Evolutionary conservation across 306 rosid genomes (phyloP), one percentile per base, ranked within the genome.

Genomic region (Vigna angularis): DNA sequence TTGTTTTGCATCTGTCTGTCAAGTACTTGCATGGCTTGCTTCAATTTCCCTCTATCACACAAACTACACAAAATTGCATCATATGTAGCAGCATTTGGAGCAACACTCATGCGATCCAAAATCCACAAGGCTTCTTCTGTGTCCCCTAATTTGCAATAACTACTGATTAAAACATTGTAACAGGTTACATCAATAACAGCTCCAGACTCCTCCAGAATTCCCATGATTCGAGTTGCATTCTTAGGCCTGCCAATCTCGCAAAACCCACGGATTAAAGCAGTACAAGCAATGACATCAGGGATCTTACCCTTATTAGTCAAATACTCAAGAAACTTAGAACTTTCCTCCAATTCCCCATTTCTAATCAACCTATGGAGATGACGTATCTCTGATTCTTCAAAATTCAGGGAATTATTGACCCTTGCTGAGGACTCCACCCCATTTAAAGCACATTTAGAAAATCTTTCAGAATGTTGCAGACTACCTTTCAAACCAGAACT

Each of bases 21-120:
- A 65, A 90, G 92, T 80, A 92, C 93, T 75, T 84, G 87, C 97
- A 90, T 90, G 0, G 93, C 97, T 73, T 92, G 87, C 84, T 83
- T 83, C 90, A 92, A 56, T 66, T 86, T 87, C 78, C 95, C 90
- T 75, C 83, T 77, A 57, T 84, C 93, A 86, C 97, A 92, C 65
- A 90, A 86, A 32, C 87, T 74, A 8, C 96, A 89, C 86, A 92
- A 80, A 72, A 92, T 87, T 20, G 89, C 87, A 72, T 88, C 91
- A 62, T 86, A 92, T 0, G 96, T 92, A 49, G 89, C 85, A 77
- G 85, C 93, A 82, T 90, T 93, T 0, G 97, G 90, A 61, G 88
- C 85, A 71, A 88, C 84, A 38, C 86, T 86, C 96, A 92, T 92
- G 20, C 86, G 82, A 34, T 92, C 96, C 83, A 92, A 74, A 75